Evolutionary conservation across 441 rosid genomes (phyloP).

Genomic region (Erodium moschatum): DNA sequence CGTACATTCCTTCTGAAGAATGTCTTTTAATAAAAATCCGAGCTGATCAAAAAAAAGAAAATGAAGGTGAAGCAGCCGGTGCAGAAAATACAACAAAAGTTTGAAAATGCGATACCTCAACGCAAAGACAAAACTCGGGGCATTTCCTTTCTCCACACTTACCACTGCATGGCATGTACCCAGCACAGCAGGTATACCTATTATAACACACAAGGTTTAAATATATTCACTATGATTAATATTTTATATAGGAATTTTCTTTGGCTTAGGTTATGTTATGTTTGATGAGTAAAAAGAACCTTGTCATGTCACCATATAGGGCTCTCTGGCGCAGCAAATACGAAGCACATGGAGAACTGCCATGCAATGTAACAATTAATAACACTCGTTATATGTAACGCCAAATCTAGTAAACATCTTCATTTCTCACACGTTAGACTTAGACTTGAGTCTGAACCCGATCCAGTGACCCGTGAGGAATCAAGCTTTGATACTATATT

Average conservation of each 20-base stretch:
- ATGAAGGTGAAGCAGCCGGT: no score
- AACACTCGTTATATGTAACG: not conserved
- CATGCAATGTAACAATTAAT: not conserved
- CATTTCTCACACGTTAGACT: no score
- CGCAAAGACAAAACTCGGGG: constrained; percentile 29
- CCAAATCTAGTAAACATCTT: no score
- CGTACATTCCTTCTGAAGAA: no score
- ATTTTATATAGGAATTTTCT: no score
- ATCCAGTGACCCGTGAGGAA: no score
- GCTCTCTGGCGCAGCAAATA: constrained; percentile 46
- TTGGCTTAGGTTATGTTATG: no score
- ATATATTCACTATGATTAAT: not conserved
- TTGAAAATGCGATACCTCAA: constrained; percentile 23
- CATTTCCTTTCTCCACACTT: constrained; percentile 28
- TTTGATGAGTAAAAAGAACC: constrained; percentile 29
- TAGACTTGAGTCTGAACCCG: no score
- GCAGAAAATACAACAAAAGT: not conserved
- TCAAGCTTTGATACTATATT: no score
- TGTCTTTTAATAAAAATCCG: no score
- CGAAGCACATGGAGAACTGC: constrained; percentile 44
- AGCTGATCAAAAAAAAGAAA: no score
- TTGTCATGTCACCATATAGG: constrained; percentile 42
- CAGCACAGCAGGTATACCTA: constrained; percentile 34
- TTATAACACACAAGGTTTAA: not conserved
- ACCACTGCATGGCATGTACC: constrained; percentile 37